Base-by-base conservation (phyloP, 1,139 yeast species). In the Suhomyces taliae region DNA sequence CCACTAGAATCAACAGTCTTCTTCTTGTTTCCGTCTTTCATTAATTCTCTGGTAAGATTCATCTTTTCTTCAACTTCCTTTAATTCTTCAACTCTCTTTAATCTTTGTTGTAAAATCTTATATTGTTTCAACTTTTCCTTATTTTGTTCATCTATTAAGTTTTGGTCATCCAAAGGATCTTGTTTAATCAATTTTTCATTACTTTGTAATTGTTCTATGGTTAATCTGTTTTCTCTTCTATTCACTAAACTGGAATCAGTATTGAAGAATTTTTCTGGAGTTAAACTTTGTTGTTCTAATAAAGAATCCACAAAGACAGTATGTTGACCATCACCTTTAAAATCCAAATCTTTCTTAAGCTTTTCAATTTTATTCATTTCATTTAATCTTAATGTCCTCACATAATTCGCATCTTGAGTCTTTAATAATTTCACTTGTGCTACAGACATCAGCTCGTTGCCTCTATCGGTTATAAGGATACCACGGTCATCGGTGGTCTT, bases 21-120 rank as follows among this genome's bases (percentile, higher is more conserved):
- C 76, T 86, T 87, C 69, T 87, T 89, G 50, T 82, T 82, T 0
- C 98, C 98, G 55, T 85, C 86, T 65, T 89, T 89, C 96, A 91
- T 89, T 50, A 90, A 78, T 62, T 91, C 96, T 50, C 87, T 80
- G 58, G 90, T 95, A 50, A 79, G 61, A 47, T 85, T 88, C 84
- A 90, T 83, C 58, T 83, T 80, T 40, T 76, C 75, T 60, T 88
- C 88, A 12, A 91, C 89, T 49, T 79, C 78, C 41, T 74, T 73
- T 54, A 93, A 74, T 63, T 88, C 79, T 48, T 74, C 67, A 55
- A 84, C 90, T 59, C 95, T 77, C 56, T 86, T 83, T 61, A 87
- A 65, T 53, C 89, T 74, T 51, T 73, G 74, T 59, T 85, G 78
- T 47, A 85, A 66, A 34, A 72, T 60, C 59, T 79, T 76, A 54